A percentile compares a stretch with the other conserved stretches of the same genome.
phyloP scores from a whole-genome alignment of 2,329 filamentous ascomycete genomes.

The Ceratocystiopsis brevicomis region DNA sequence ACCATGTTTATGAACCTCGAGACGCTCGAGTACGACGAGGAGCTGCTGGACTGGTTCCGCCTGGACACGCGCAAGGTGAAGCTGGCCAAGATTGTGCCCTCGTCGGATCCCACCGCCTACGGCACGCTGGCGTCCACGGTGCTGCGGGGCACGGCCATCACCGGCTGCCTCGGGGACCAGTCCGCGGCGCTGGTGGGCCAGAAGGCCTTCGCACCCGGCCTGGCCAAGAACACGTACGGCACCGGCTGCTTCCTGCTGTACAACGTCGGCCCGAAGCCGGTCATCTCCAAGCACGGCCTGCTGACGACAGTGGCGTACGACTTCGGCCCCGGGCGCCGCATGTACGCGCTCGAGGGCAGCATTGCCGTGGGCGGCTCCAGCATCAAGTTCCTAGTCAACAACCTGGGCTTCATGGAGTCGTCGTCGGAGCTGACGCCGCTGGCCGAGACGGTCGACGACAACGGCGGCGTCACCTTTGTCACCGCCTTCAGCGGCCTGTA shows the following conservation, averaged over 20 bases:
- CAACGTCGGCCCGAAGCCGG: conserved; percentile 68
- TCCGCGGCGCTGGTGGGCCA: conserved; percentile 73
- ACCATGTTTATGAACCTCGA: conserved; percentile 91
- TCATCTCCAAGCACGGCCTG: conserved; percentile 66
- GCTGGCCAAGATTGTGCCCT: conserved; percentile 65
- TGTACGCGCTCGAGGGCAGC: conserved; percentile 70
- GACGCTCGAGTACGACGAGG: conserved; percentile 61
- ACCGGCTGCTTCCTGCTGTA: conserved; percentile 80
- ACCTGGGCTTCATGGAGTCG: conserved; percentile 39
- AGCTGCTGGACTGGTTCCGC: conserved; percentile 60
- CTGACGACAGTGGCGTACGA: conserved; percentile 74
- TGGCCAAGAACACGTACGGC: conserved; percentile 81
- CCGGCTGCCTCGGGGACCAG: conserved; percentile 76
- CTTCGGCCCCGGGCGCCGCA: conserved; percentile 40
- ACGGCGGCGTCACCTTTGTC: conserved; percentile 69
- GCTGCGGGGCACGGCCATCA: conserved; percentile 51
- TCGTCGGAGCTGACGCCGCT: conserved; percentile 31
- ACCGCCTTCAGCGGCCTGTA: conserved; percentile 84
- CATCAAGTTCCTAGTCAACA: conserved; percentile 54
- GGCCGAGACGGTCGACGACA: conserved; percentile 42
- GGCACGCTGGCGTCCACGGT: conserved; percentile 45
- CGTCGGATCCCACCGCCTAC: conserved; percentile 55
- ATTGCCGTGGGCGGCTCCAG: conserved; percentile 72
- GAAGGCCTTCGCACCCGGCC: conserved; percentile 62
- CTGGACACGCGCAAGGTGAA: conserved; percentile 48